These are phyloP conservation scores for Trametes maxima DNA, from an alignment of 768 basidiomycete genomes.

Conservation along the genomic window DNA sequence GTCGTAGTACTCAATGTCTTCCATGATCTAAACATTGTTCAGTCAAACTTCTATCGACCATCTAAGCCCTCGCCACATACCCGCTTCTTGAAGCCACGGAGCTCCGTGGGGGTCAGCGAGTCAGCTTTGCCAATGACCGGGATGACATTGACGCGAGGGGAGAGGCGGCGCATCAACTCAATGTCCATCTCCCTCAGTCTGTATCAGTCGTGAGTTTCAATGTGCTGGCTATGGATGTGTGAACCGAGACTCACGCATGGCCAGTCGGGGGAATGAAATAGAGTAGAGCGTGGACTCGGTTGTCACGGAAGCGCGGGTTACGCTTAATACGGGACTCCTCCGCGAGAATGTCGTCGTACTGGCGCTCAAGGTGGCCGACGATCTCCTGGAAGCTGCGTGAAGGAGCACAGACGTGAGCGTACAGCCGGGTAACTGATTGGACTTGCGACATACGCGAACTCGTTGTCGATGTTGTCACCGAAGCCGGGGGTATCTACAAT, in stretches of 20 bases:
- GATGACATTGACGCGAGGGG: conserved; percentile 98
- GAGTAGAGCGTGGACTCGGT: conserved; percentile 92
- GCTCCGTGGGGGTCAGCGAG: conserved; percentile 89
- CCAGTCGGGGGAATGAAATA: conserved; percentile 99
- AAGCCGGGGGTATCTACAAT: conserved; percentile 99
- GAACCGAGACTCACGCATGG: conserved; percentile 69
- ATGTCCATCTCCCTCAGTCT: conserved; percentile 98
- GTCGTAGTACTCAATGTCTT: conserved; percentile 97
- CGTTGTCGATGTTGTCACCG: conserved; percentile 98
- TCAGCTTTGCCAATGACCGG: conserved; percentile 98
- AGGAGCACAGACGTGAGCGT: not conserved
- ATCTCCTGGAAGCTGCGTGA: conserved; percentile 89
- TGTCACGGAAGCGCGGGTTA: conserved; percentile 98
- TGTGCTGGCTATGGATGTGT: not conserved
- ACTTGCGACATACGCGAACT: conserved; percentile 80
- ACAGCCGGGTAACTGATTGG: not conserved
- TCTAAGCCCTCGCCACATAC: conserved; percentile 40
- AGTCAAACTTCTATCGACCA: conserved; percentile 13
- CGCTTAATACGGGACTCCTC: conserved; percentile 99
- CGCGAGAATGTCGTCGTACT: conserved; percentile 98
- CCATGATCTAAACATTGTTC: conserved; percentile 78
- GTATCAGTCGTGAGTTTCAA: conserved; percentile 3
- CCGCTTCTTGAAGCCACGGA: conserved; percentile 95
- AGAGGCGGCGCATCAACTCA: conserved; percentile 96
- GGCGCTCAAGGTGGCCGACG: conserved; percentile 92